phyloP scores from a whole-genome alignment of 345 rosid species.

The Pseudoturritis turrita region DNA sequence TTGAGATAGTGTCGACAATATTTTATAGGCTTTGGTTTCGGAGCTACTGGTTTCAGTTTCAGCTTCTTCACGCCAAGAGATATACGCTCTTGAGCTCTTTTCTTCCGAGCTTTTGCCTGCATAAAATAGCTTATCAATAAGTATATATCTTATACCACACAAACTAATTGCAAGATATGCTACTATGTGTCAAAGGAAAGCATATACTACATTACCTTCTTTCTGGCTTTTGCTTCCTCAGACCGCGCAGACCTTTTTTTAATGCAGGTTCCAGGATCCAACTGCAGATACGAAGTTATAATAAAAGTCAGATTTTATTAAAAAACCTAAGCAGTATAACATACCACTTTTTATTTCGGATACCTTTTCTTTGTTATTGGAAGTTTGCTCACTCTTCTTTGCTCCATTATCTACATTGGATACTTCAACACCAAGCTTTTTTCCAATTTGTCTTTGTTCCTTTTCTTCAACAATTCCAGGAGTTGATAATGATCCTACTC shows the following conservation, averaged over 20 bases:
- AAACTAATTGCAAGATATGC: background rate
- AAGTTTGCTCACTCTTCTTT: constrained; percentile 22
- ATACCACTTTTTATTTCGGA: background rate
- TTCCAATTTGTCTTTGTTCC: constrained; percentile 17
- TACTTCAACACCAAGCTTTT: constrained; percentile 13
- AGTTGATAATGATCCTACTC: constrained; percentile 11
- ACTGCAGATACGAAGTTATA: background rate
- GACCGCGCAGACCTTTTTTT: constrained; percentile 45
- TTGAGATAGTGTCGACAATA: constrained; percentile 70
- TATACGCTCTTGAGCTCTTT: constrained; percentile 66
- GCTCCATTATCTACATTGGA: constrained; percentile 19
- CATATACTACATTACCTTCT: constrained; percentile 43
- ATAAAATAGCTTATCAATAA: constrained; percentile 20
- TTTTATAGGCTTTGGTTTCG: constrained; percentile 51
- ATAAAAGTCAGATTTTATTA: constrained; percentile 12
- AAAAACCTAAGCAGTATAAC: constrained; percentile 3
- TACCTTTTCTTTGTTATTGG: constrained; percentile 41
- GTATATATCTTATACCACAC: background rate
- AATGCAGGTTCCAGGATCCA: constrained; percentile 25
- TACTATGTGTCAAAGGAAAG: background rate
- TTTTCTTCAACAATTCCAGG: constrained; percentile 25
- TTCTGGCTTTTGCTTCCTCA: constrained; percentile 52
- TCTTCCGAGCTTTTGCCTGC: constrained; percentile 63
- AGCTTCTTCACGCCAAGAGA: constrained; percentile 80
- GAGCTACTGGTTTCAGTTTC: constrained; percentile 55